phyloP scores from a whole-genome alignment of 176 grass and related monocot species.

The Avena sativa region DNA sequence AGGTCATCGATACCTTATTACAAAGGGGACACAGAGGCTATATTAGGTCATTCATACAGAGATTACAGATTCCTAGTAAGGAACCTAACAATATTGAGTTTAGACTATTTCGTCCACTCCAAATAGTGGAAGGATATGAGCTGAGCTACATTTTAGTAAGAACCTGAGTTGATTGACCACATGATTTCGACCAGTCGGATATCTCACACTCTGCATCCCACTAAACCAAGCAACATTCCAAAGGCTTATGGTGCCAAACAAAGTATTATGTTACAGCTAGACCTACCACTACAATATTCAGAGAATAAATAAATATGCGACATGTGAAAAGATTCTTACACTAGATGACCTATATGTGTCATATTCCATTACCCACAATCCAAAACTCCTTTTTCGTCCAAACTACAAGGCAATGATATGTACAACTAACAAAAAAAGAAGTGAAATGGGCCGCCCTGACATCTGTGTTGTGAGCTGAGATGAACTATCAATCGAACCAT shows the following conservation, averaged over 20 bases:
- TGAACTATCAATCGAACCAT: neutral
- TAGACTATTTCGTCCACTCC: neutral
- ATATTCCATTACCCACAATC: neutral
- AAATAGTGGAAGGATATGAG: neutral
- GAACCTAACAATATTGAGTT: neutral
- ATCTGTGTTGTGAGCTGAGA: slow-evolving; percentile 16
- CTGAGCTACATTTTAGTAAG: neutral
- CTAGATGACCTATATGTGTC: neutral
- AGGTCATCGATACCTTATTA: neutral
- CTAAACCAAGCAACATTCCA: neutral
- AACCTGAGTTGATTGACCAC: neutral
- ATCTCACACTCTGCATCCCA: neutral
- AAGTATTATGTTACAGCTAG: neutral
- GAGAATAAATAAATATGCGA: neutral
- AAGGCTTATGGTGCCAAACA: neutral
- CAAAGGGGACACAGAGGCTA: neutral
- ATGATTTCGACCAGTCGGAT: neutral
- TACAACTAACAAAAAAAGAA: neutral
- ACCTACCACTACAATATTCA: neutral
- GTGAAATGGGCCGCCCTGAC: neutral
- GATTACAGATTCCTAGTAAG: neutral
- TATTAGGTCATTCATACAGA: neutral
- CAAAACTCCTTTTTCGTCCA: neutral
- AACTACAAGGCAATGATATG: neutral
- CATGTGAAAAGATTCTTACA: neutral